Evolutionary conservation across 2,329 filamentous ascomycete species (phyloP), one percentile per base, ranked within the genome.

Genomic region (Ceratocystis cubensis): DNA sequence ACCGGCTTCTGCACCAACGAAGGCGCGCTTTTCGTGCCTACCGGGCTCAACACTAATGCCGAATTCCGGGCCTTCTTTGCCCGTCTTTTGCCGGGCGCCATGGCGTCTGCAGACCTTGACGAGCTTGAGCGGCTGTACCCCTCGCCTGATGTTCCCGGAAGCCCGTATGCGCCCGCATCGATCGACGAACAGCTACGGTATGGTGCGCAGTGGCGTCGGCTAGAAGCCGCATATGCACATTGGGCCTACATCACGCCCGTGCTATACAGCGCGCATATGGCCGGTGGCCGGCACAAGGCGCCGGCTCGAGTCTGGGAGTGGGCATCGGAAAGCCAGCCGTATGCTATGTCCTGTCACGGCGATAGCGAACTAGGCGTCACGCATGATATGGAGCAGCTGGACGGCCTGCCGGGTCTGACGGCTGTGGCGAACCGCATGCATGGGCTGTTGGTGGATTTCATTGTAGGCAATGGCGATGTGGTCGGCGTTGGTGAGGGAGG

Each of bases 1-100:
- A 88, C 86, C 0, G 87, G 87, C 6, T 90, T 85, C 76, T 86
- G 85, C 74, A 82, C 83, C 48, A 85, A 89, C 71, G 88, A 91
- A 73, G 88, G 87, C 17, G 80, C 84, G 0, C 73, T 78, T 46
- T 90, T 89, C 71, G 81, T 89, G 0, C 81, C 85, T 0, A 73
- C 76, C 15, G 70, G 73, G 5, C 77, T 81, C 65, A 75, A 77
- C 15, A 77, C 76, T 1, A 75, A 80, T 10, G 74, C 73, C 0
- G 78, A 85, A 10, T 87, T 89, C 72, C 77, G 77, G 2, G 68
- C 73, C 2, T 88, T 89, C 73, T 89, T 88, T 77, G 73, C 75
- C 0, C 76, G 74, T 0, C 79, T 91, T 8, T 79, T 90, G 13
- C 87, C 87, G 0, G 76, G 77, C 1, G 76, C 77, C 1, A 75